A percentile compares a stretch with the other conserved stretches of the same genome.
These are phyloP conservation scores for Quercus parvula DNA, from an alignment of 306 rosid species.

Conservation along the genomic window DNA sequence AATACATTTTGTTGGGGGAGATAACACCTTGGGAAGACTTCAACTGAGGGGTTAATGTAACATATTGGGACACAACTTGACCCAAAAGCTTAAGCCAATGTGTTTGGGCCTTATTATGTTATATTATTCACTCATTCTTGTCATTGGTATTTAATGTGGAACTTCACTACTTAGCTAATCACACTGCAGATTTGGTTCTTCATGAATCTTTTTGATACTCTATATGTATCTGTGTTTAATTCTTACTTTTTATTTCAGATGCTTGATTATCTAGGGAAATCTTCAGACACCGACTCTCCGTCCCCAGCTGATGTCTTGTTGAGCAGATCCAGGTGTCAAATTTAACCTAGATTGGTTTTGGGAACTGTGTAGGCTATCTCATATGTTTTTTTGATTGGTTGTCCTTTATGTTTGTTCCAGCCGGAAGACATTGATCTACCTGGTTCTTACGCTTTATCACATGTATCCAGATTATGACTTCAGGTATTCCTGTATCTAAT, in stretches of 20 bases:
- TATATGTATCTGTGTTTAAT: neutral
- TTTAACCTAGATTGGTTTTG: conserved; percentile 28
- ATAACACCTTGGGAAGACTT: too few species aligned
- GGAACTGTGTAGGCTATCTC: conserved; percentile 22
- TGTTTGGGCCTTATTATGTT: too few species aligned
- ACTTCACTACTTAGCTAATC: too few species aligned
- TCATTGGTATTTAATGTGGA: too few species aligned
- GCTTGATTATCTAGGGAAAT: conserved; percentile 79
- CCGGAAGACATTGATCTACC: conserved; percentile 91
- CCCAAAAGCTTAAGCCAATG: too few species aligned
- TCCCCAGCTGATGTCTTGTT: conserved; percentile 61
- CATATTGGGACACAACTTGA: too few species aligned
- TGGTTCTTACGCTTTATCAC: conserved; percentile 86
- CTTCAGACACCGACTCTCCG: conserved; percentile 68
- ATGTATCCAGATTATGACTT: conserved; percentile 94
- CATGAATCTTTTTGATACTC: neutral
- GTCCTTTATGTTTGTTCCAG: conserved; percentile 49
- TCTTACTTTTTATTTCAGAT: conserved; percentile 46
- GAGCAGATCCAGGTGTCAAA: conserved; percentile 71
- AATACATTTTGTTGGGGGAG: neutral
- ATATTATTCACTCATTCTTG: too few species aligned
- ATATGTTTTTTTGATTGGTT: conserved; percentile 27
- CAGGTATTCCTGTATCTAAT: conserved; percentile 73
- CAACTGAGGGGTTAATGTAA: too few species aligned
- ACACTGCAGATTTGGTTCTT: neutral